Conservation (phyloP, 2,329 filamentous ascomycete species). For the Epichloe amarillans region DNA sequence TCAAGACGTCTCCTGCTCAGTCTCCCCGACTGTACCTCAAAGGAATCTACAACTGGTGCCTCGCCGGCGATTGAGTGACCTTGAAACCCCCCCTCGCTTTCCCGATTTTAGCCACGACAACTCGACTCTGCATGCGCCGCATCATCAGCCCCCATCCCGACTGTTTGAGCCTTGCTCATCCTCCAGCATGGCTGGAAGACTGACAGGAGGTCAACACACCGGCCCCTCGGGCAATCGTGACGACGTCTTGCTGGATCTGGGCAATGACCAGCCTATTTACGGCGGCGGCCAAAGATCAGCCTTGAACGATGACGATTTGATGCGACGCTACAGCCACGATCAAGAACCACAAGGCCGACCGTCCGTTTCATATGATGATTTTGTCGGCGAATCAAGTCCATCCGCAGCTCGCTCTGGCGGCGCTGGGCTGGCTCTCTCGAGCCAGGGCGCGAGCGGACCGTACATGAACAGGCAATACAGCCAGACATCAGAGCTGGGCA, state of each 20-base stretch:
- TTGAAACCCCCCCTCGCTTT: neutral
- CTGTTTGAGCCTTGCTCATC: slow-evolving; percentile 22
- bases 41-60: neutral
- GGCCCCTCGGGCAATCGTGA: slow-evolving; percentile 34
- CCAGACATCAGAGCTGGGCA: slow-evolving; percentile 71
- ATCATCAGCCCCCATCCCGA: slow-evolving; percentile 14
- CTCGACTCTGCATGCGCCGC: slow-evolving; percentile 21
- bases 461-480: slow-evolving; percentile 42
- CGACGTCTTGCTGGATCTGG: slow-evolving; percentile 61
- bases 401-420: slow-evolving; percentile 27
- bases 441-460: slow-evolving; percentile 19
- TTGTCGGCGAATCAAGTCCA: slow-evolving; percentile 53
- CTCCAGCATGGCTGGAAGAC: slow-evolving; percentile 49
- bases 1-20: neutral
- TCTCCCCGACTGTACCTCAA: neutral
- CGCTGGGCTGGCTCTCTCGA: slow-evolving; percentile 13
- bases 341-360: slow-evolving; percentile 53
- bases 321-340: slow-evolving; percentile 61
- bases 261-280: slow-evolving; percentile 59
- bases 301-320: slow-evolving; percentile 68
- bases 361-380: slow-evolving; percentile 89
- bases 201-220: slow-evolving; percentile 33
- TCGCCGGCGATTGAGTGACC: neutral
- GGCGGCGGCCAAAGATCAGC: slow-evolving; percentile 62
- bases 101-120: neutral